Evolutionary conservation across 257 asterid genomes (phyloP).

Genomic region (Solanum sparsipilum): DNA sequence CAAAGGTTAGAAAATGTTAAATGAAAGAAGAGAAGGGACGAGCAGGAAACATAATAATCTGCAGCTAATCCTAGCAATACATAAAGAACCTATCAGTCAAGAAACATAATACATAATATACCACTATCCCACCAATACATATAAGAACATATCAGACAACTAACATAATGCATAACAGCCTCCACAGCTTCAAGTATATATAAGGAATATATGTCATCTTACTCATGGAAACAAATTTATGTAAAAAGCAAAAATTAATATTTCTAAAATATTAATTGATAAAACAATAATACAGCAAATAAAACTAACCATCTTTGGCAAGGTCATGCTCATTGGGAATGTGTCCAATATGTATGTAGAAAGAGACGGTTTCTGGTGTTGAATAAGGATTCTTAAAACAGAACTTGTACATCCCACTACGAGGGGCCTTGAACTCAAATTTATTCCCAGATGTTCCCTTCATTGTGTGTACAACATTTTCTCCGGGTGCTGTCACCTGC

Average conservation of each 20-base stretch:
- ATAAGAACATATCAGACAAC: not conserved
- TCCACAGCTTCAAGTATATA: not conserved
- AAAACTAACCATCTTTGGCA: slow-evolving; percentile 73
- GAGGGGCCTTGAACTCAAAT: slow-evolving; percentile 72
- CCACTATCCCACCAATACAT: not conserved
- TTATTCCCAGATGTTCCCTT: slow-evolving; percentile 72
- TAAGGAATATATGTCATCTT: not conserved
- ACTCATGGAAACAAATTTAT: not conserved
- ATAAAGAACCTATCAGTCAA: not conserved
- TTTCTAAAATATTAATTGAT: not conserved
- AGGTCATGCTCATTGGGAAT: slow-evolving; percentile 67
- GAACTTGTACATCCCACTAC: slow-evolving; percentile 77
- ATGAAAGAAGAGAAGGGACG: not conserved
- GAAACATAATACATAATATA: not conserved
- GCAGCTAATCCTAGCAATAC: not conserved
- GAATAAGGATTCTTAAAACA: slow-evolving; percentile 76
- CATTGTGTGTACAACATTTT: slow-evolving; percentile 32
- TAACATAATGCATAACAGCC: not conserved
- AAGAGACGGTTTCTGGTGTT: slow-evolving; percentile 71
- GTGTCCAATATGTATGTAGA: slow-evolving; percentile 79
- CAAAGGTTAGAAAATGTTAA: slow-evolving; percentile 2
- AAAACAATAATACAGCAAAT: not conserved
- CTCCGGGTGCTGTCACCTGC: slow-evolving; percentile 67
- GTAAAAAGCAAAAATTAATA: not conserved
- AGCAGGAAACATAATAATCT: not conserved